Evolutionary conservation across 1,284 basidiomycete species (phyloP).

Genomic region (Amylostereum areolatum): DNA sequence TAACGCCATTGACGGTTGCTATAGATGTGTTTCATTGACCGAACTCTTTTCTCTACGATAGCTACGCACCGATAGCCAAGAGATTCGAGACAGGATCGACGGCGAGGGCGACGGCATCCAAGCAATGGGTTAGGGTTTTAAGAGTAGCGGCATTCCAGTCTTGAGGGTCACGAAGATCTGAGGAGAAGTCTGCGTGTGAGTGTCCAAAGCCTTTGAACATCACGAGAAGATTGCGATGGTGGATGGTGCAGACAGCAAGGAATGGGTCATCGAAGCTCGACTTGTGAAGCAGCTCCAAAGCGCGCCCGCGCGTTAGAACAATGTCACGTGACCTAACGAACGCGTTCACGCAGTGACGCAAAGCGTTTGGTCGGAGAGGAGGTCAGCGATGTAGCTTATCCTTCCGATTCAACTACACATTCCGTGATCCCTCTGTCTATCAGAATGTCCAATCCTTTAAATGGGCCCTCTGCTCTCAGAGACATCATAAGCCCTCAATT

Average conservation of each 20-base stretch:
- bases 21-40: slow-evolving; percentile 1
- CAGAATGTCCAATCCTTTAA: slow-evolving; percentile 45
- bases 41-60: background rate
- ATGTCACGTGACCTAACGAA: no score
- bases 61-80: slow-evolving; percentile 57
- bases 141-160: slow-evolving; percentile 52
- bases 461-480: slow-evolving; percentile 56
- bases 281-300: no score
- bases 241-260: background rate
- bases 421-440: no score
- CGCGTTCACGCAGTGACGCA: no score
- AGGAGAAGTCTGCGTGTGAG: slow-evolving; percentile 40
- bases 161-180: slow-evolving; percentile 45
- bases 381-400: no score
- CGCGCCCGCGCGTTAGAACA: no score
- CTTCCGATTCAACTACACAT: no score
- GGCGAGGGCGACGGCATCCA: slow-evolving; percentile 57
- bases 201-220: slow-evolving; percentile 9
- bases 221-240: background rate
- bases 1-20: slow-evolving; percentile 55
- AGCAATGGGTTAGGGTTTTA: slow-evolving; percentile 41
- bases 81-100: slow-evolving; percentile 70
- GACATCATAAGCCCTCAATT: slow-evolving; percentile 87
- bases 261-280: background rate
- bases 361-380: no score